A percentile compares a stretch with the other conserved stretches of the same genome.
These are phyloP conservation scores for Crucihimalaya himalaica DNA, from an alignment of 345 rosid genomes.

Conservation along the genomic window DNA sequence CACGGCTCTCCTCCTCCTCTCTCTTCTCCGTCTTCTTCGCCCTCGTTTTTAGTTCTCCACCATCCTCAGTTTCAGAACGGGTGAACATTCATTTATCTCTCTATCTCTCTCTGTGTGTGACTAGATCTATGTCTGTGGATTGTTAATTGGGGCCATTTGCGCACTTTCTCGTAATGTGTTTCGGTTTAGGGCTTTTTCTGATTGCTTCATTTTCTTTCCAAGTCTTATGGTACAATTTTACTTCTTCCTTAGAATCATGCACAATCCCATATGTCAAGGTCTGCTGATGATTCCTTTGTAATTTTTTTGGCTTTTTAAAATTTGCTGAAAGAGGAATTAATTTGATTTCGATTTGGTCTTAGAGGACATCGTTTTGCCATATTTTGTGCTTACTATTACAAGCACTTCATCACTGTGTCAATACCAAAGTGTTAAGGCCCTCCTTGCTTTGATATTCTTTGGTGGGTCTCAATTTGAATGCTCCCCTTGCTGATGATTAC, in stretches of 20 bases:
- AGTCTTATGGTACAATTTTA: neutral
- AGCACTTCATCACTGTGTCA: too few relatives aligned
- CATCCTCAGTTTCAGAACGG: conserved; percentile 46
- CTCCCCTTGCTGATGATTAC: neutral
- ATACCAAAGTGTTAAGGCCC: neutral
- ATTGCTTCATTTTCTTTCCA: neutral
- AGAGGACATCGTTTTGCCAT: neutral
- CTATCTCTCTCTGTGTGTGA: conserved; percentile 1
- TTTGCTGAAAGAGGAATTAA: conserved; percentile 13
- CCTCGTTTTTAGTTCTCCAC: conserved; percentile 41
- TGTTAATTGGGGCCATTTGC: neutral
- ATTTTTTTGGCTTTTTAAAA: neutral
- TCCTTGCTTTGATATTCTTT: conserved; percentile 1
- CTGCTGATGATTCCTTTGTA: neutral
- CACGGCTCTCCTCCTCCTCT: conserved; percentile 63
- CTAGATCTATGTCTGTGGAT: conserved; percentile 28
- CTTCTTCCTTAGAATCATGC: neutral
- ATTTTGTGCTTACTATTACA: neutral
- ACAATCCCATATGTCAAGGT: neutral
- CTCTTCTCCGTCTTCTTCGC: conserved; percentile 12
- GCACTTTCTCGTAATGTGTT: neutral
- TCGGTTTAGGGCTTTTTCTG: conserved; percentile 9
- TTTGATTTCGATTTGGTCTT: neutral
- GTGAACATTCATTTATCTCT: conserved; percentile 31
- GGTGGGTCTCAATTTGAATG: conserved; percentile 1